These are phyloP conservation scores for Styphnolobium japonicum DNA, from an alignment of 306 rosid species.

Conservation along the genomic window DNA sequence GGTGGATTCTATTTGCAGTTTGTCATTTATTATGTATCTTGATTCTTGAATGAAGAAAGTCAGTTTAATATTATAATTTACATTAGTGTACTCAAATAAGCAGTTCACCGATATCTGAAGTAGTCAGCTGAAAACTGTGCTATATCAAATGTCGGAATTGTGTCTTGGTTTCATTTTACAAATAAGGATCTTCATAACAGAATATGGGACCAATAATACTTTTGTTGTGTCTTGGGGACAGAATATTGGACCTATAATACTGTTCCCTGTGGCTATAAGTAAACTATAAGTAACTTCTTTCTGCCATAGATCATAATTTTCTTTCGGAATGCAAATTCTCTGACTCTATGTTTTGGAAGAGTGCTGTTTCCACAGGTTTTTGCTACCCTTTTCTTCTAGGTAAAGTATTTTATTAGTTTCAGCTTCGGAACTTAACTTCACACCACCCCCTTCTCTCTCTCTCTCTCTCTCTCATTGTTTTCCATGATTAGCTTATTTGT, in stretches of 20 bases:
- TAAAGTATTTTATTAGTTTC: no score
- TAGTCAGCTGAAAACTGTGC: not conserved
- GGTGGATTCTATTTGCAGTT: not conserved
- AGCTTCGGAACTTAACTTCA: no score
- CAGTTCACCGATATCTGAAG: not conserved
- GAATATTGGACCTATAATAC: no score
- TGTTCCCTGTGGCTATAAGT: no score
- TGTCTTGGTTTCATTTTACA: not conserved
- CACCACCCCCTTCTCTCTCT: no score
- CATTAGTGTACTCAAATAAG: not conserved
- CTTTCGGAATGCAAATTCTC: no score
- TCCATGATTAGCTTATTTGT: no score
- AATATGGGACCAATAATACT: no score
- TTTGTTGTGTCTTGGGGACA: no score
- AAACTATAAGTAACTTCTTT: not conserved
- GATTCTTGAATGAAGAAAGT: not conserved
- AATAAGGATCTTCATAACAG: not conserved
- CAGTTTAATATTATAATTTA: not conserved
- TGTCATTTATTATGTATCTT: not conserved
- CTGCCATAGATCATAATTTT: not conserved
- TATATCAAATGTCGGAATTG: not conserved
- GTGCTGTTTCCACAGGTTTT: not conserved
- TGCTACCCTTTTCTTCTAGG: no score
- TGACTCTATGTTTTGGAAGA: no score
- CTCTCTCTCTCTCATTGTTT: no score